These are phyloP conservation scores for Eucalyptus tenuipes DNA, from an alignment of 345 rosid genomes.

Conservation along the genomic window DNA sequence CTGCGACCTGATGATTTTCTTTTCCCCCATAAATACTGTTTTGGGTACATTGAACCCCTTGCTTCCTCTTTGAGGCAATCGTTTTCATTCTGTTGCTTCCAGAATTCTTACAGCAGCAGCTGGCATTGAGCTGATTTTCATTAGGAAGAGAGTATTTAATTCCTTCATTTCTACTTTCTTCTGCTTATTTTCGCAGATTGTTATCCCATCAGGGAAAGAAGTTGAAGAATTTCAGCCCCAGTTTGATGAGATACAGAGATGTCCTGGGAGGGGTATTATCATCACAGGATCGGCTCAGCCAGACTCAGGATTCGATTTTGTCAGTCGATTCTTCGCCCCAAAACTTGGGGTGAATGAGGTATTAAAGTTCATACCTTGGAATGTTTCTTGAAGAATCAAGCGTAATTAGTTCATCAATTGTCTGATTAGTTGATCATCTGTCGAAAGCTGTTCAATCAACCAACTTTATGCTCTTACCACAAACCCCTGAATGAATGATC, in stretches of 20 bases:
- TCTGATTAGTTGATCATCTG: not conserved
- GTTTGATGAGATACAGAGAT: constrained; percentile 33
- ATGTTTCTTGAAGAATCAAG: not conserved
- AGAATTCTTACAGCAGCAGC: not conserved
- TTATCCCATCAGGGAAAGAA: constrained; percentile 48
- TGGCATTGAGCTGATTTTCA: not conserved
- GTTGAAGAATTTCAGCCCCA: constrained; percentile 39
- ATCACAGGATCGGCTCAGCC: constrained; percentile 41
- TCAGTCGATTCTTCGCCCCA: constrained; percentile 61
- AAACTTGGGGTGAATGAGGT: constrained; percentile 67
- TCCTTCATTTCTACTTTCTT: not conserved
- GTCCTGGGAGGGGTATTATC: constrained; percentile 41
- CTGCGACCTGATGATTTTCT: not conserved
- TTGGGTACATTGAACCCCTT: not conserved
- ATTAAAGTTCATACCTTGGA: not conserved
- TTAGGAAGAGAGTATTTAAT: not conserved
- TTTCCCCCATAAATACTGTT: not conserved
- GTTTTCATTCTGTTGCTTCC: not conserved
- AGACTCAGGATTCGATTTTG: constrained; percentile 53
- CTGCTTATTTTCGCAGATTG: constrained; percentile 22
- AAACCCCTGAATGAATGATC: not conserved
- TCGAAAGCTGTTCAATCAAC: not conserved
- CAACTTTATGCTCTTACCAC: not conserved
- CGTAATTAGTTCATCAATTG: not conserved
- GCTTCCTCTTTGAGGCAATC: not conserved